Evolutionary conservation across 2,329 filamentous ascomycete genomes (phyloP).

Genomic region (Bipolaris victoriae): DNA sequence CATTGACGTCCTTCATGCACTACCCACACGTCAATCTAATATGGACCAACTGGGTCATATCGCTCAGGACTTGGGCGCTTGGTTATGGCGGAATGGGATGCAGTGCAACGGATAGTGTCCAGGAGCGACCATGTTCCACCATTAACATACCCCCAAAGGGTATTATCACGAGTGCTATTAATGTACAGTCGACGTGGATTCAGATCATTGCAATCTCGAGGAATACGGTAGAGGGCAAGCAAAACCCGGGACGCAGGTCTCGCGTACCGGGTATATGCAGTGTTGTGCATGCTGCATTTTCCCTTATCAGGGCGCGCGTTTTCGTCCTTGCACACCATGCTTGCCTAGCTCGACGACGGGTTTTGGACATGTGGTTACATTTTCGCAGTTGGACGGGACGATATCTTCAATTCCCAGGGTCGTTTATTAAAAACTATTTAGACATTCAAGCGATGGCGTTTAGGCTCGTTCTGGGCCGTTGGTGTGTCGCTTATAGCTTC

Average conservation of each 20-base stretch:
- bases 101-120: neutral
- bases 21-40: conserved; percentile 9
- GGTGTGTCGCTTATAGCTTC: neutral
- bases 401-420: neutral
- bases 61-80: neutral
- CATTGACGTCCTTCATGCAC: conserved; percentile 1
- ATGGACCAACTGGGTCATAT: neutral
- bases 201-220: neutral
- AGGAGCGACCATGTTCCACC: neutral
- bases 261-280: conserved; percentile 10
- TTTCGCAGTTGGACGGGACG: neutral
- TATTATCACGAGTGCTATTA: conserved; percentile 7
- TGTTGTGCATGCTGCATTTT: neutral
- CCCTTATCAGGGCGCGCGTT: neutral
- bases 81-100: neutral
- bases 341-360: neutral
- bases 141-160: neutral
- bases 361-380: neutral
- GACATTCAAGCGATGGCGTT: neutral
- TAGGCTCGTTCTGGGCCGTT: neutral
- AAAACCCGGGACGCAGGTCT: neutral
- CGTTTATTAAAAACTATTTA: neutral
- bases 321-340: neutral
- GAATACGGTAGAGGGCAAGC: neutral
- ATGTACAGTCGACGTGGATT: conserved; percentile 7